These are phyloP conservation scores for Plectranthus barbatus DNA, from an alignment of 257 asterid genomes.

Conservation along the genomic window DNA sequence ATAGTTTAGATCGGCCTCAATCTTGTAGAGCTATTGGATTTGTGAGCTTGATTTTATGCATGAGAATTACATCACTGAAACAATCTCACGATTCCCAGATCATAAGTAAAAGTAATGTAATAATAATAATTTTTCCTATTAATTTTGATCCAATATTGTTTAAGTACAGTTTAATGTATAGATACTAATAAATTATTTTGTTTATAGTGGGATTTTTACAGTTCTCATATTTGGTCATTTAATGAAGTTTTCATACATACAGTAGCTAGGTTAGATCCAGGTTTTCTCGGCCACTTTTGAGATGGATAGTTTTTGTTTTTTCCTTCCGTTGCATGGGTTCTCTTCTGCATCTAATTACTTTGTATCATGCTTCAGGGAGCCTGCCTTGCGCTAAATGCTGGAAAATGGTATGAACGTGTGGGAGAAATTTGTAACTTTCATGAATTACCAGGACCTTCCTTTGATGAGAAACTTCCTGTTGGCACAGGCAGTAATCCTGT, in stretches of 20 bases:
- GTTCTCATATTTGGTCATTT: background rate
- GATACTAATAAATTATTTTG: background rate
- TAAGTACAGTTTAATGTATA: background rate
- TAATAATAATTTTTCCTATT: slow-evolving; percentile 1
- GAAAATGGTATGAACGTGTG: slow-evolving; percentile 60
- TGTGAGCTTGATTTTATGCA: slow-evolving; percentile 7
- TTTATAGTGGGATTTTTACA: background rate
- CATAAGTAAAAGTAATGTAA: background rate
- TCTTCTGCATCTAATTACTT: slow-evolving; percentile 11
- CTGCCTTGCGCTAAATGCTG: slow-evolving; percentile 83
- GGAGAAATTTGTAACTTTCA: slow-evolving; percentile 65
- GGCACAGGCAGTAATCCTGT: slow-evolving; percentile 99
- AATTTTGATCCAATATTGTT: background rate
- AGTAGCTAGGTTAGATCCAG: slow-evolving; percentile 4
- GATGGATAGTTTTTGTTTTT: background rate
- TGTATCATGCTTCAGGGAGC: slow-evolving; percentile 65
- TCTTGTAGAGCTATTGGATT: slow-evolving; percentile 9
- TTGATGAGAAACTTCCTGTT: slow-evolving; percentile 90
- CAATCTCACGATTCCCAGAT: background rate
- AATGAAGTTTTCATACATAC: slow-evolving; percentile 7
- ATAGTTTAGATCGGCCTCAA: background rate
- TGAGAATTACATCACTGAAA: background rate
- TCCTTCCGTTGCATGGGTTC: slow-evolving; percentile 12
- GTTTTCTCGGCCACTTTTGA: slow-evolving; percentile 1
- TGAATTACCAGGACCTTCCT: slow-evolving; percentile 53